These are phyloP conservation scores for Persicaria maculosa DNA, from an alignment of 148 eudicot genomes.

Conservation along the genomic window DNA sequence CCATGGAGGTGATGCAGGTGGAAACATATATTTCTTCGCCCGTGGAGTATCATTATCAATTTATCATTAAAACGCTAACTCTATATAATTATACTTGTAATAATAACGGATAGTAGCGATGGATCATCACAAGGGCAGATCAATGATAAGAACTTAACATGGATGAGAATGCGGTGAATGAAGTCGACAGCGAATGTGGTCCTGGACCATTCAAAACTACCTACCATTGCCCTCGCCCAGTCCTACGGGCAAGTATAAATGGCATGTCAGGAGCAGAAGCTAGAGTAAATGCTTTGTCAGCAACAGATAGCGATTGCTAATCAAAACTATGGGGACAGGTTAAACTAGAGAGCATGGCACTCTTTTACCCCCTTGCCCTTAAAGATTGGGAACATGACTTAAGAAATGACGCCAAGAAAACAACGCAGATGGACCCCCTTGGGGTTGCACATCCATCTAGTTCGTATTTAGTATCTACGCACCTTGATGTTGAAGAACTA, in stretches of 20 bases:
- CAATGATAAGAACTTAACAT: background rate
- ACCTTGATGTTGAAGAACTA: background rate
- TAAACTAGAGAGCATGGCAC: slow-evolving; percentile 4
- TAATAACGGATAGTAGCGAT: too few relatives aligned
- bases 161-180: background rate
- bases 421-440: background rate
- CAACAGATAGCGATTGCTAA: slow-evolving; percentile 7
- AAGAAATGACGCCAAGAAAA: background rate
- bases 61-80: too few relatives aligned
- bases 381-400: background rate
- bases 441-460: background rate
- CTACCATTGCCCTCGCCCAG: background rate
- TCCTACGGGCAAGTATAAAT: slow-evolving; percentile 7
- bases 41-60: too few relatives aligned
- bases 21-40: too few relatives aligned
- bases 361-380: slow-evolving; percentile 5
- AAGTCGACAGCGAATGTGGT: slow-evolving; percentile 4
- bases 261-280: background rate
- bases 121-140: background rate
- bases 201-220: background rate
- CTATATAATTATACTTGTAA: too few relatives aligned
- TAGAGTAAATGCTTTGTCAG: slow-evolving; percentile 11
- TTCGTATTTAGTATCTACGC: background rate
- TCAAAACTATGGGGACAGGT: background rate
- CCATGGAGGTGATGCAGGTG: too few relatives aligned